Evolutionary conservation across 257 asterid species (phyloP), one percentile per base, ranked within the genome.

Genomic region (Salvia splendens): DNA sequence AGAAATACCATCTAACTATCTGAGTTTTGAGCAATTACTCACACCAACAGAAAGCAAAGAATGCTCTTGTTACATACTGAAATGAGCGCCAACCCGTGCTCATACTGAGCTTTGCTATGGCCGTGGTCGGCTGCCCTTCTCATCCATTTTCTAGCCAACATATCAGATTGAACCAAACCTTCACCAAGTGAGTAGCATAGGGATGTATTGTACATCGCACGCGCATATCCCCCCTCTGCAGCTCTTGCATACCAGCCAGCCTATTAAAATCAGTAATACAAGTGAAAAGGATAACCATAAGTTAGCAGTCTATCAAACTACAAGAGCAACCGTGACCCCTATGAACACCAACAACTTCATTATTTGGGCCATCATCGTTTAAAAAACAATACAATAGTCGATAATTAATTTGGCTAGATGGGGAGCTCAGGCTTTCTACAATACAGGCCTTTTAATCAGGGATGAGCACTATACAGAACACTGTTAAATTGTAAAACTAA

Each of bases 181-280:
- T 88, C 86, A 5, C 97, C 96, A 32, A 77, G 58, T 8, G 87
- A 80, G 64, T 88, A 86, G 80, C 96, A 85, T 43, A 88, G 66
- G 53, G 96, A 77, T 3, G 84, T 73, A 73, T 91, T 88, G 67
- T 91, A 88, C 97, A 91, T 91, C 12, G 97, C 96, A 65, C 95
- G 96, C 1, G 70, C 86, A 72, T 91, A 84, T 40, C 96, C 96
- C 62, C 92, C 96, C 73, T 86, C 84, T 4, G 96, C 97, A 67
- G 97, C 92, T 77, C 64, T 80, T 70, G 73, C 70, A 77, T 84
- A 91, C 92, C 95, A 88, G 57, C 71, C 64, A 64, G 92, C 95
- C 97, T 91, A 78, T 75, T 28, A 72, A 48, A 46, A 66, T 54
- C 2, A 65, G 57, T 53, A 51, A 59, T 54, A 20, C 24, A 1